Conservation (phyloP, 202 grass and related monocot genomes). For the Setaria viridis region DNA sequence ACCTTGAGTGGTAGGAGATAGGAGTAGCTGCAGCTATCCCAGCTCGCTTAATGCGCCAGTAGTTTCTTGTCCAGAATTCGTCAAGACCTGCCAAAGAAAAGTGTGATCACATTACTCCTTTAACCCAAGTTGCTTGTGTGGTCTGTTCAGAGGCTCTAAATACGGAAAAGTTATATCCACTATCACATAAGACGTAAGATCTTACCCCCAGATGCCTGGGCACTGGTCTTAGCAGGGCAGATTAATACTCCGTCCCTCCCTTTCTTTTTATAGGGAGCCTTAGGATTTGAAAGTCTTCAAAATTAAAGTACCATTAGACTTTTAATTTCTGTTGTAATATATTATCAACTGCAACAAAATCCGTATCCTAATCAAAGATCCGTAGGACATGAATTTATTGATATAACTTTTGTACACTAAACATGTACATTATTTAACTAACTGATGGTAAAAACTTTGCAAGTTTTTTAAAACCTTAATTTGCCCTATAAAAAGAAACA, state of each 20-base stretch:
- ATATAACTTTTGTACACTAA: not conserved
- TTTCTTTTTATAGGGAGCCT: not conserved
- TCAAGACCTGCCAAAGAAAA: constrained; percentile 65
- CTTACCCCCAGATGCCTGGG: constrained; percentile 74
- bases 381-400: not conserved
- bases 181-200: not conserved
- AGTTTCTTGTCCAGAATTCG: constrained; percentile 96
- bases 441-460: not conserved
- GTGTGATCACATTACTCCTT: not conserved
- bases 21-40: constrained; percentile 97
- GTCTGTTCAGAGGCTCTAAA: not conserved
- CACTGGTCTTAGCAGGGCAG: constrained; percentile 37
- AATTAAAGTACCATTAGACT: not conserved
- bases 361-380: not conserved
- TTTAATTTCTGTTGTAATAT: not conserved
- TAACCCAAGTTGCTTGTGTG: not conserved
- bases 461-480: not conserved
- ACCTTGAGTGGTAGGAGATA: constrained; percentile 97
- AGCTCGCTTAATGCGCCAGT: constrained; percentile 93
- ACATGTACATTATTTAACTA: not conserved
- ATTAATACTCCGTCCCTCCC: not conserved
- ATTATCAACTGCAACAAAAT: not conserved
- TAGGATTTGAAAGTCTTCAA: not conserved
- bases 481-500: not conserved
- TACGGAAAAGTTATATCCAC: not conserved